Evolutionary conservation across 2,329 filamentous ascomycete genomes (phyloP).

Genomic region (Tolypocladium sp.): DNA sequence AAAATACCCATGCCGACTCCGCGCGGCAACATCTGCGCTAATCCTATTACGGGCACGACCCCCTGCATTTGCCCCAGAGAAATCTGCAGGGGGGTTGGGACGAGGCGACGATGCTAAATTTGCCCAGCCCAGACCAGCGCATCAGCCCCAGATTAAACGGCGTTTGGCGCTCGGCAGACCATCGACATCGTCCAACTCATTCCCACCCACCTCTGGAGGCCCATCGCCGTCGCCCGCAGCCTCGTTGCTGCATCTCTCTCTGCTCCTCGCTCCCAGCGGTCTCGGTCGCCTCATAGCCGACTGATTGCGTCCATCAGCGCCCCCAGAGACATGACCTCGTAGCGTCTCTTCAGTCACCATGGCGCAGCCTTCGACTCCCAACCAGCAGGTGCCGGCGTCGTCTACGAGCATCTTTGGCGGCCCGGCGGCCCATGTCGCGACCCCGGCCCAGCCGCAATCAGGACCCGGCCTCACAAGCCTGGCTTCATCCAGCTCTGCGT

Average conservation of each 20-base stretch:
- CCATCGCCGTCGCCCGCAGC: background rate
- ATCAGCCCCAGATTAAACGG: background rate
- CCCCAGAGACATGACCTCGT: constrained; percentile 1
- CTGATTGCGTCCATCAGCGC: background rate
- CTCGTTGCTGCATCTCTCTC: background rate
- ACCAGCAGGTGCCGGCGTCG: constrained; percentile 23
- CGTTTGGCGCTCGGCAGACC: background rate
- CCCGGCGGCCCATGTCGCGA: constrained; percentile 17
- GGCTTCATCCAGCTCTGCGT: constrained; percentile 15
- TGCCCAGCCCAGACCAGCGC: background rate
- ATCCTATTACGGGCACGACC: background rate
- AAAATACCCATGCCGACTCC: constrained; percentile 5
- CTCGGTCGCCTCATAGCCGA: background rate
- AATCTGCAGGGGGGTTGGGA: background rate
- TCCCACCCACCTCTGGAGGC: background rate
- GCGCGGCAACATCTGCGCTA: background rate
- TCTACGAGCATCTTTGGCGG: constrained; percentile 37
- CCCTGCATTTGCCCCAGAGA: background rate
- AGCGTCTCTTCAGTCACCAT: constrained; percentile 20
- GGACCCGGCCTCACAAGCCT: constrained; percentile 12
- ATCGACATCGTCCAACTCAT: background rate
- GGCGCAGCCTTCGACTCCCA: constrained; percentile 36
- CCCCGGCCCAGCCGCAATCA: constrained; percentile 16
- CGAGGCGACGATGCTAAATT: background rate
- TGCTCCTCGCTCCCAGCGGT: no score